Base-by-base conservation (phyloP, 2,329 filamentous ascomycete genomes). In the Herpotrichia juniperi region DNA sequence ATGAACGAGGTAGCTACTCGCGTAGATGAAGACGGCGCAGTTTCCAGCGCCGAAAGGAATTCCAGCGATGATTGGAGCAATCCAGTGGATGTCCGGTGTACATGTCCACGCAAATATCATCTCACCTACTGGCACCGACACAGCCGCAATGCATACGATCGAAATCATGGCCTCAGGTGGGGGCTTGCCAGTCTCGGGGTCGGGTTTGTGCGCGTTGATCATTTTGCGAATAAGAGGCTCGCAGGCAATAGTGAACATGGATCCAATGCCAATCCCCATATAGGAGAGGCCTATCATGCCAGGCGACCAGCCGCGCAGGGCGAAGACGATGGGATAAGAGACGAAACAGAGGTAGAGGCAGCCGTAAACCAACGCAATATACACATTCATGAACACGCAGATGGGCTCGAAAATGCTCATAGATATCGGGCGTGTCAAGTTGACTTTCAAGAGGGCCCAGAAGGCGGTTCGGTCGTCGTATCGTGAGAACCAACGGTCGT, bases 331-430 rank as follows among this genome's bases (percentile, higher is more conserved):
- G 0, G 92, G 92, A 70, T 96, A 96, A 11, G 90, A 91, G 14
- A 96, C 88, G 76, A 96, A 96, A 74, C 91, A 96, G 26, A 96
- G 85, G 66, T 94, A 94, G 1, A 97, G 79, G 34, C 96, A 91
- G 16, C 87, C 90, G 70, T 96, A 96, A 30, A 96, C 85, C 32
- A 96, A 78, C 0, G 89, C 83, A 57, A 89, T 84, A 60, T 88
- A 89, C 28, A 86, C 71, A 64, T 88, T 83, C 86, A 86, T 93
- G 68, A 86, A 87, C 25, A 93, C 89, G 77, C 89, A 93, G 50
- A 97, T 96, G 0, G 92, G 93, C 63, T 97, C 93, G 0, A 87
- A 91, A 39, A 88, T 82, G 14, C 87, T 84, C 71, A 96, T 85
- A 1, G 88, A 76, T 53, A 96, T 89, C 0, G 93, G 93, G 0